phyloP scores from a whole-genome alignment of 2,329 filamentous ascomycete species.

The Moelleriella libera region DNA sequence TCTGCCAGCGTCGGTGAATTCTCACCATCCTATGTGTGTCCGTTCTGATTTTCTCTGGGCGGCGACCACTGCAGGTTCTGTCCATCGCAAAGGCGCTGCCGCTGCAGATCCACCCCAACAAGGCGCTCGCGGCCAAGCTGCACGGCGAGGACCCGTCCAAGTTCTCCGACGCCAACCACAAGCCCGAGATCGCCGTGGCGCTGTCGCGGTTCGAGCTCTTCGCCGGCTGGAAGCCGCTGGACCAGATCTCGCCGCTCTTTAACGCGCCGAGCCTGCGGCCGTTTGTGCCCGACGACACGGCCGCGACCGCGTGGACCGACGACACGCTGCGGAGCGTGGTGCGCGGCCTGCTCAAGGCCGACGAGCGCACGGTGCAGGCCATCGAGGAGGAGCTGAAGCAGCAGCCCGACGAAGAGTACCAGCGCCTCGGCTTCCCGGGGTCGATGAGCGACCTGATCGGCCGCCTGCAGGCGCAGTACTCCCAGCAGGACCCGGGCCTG shows the following conservation, averaged over 20 bases:
- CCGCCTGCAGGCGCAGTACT: conserved; percentile 51
- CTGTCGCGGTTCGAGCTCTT: conserved; percentile 62
- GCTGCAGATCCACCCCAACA: conserved; percentile 63
- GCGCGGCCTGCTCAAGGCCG: conserved; percentile 1
- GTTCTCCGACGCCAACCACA: conserved; percentile 63
- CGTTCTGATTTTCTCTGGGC: too few species aligned
- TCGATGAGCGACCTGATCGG: conserved; percentile 47
- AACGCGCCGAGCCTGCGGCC: conserved; percentile 24
- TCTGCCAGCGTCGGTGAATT: too few species aligned
- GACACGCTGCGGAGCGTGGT: conserved; percentile 26
- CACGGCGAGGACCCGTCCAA: conserved; percentile 49
- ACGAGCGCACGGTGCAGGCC: conserved; percentile 33
- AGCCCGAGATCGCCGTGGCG: conserved; percentile 66
- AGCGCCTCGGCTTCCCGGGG: neutral
- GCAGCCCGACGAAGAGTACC: neutral
- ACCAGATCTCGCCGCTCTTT: conserved; percentile 44
- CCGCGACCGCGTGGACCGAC: conserved; percentile 34
- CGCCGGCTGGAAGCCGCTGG: conserved; percentile 56
- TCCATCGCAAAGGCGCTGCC: conserved; percentile 65
- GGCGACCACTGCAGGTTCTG: conserved; percentile 17
- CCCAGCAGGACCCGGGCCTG: conserved; percentile 47
- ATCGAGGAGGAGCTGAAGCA: conserved; percentile 21
- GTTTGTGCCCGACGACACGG: conserved; percentile 32
- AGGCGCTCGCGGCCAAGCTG: conserved; percentile 47
- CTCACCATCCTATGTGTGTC: too few species aligned